These are phyloP conservation scores for Ambrosia artemisiifolia DNA, from an alignment of 129 eudicot genomes.

Conservation along the genomic window DNA sequence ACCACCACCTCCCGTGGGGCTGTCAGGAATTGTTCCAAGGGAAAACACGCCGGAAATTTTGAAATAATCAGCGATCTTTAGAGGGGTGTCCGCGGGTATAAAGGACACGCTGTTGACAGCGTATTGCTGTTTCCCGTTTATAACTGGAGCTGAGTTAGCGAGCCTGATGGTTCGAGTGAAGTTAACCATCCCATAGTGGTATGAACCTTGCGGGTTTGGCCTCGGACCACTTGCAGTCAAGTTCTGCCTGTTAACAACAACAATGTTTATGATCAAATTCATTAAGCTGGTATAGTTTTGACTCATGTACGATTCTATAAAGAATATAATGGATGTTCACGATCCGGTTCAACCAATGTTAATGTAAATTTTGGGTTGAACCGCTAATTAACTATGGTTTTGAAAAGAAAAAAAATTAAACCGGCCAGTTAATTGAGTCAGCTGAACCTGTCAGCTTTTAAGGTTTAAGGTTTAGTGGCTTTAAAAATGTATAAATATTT, in stretches of 20 bases:
- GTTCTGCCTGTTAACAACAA: conserved; percentile 46
- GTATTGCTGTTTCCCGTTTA: conserved; percentile 59
- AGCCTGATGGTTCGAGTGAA: conserved; percentile 55
- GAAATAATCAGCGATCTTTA: conserved; percentile 68
- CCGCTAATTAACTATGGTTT: too few species aligned
- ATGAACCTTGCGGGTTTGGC: conserved; percentile 86
- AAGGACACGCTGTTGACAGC: conserved; percentile 72
- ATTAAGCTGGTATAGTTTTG: too few species aligned
- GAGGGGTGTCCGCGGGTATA: conserved; percentile 66
- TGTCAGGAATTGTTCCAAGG: conserved; percentile 45
- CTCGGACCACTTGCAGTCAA: conserved; percentile 84
- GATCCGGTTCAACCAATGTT: too few species aligned
- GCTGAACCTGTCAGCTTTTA: too few species aligned
- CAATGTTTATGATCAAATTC: not conserved
- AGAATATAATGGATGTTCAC: too few species aligned
- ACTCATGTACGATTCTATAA: too few species aligned
- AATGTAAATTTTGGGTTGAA: too few species aligned
- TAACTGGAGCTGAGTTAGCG: conserved; percentile 64
- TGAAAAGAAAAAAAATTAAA: too few species aligned
- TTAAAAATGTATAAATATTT: too few species aligned
- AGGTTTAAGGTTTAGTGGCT: too few species aligned
- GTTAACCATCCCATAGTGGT: conserved; percentile 67
- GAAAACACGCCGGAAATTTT: conserved; percentile 63
- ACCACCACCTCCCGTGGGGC: conserved; percentile 56
- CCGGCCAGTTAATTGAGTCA: too few species aligned